Conservation (phyloP, 768 basidiomycete genomes). For the Suillus alpinus region DNA sequence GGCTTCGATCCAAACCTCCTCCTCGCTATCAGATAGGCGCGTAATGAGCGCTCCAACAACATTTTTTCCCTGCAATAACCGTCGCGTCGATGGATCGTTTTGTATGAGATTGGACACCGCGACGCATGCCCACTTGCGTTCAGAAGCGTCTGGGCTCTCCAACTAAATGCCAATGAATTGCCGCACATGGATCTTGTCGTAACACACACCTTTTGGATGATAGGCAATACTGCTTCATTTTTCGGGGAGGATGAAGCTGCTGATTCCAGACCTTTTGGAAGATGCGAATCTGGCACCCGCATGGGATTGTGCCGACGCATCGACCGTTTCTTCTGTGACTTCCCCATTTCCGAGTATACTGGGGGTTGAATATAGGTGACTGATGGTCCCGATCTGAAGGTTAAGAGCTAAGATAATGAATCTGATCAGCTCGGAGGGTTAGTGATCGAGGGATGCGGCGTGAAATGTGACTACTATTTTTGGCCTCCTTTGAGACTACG, state of each 20-base stretch:
- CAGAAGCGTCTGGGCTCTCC: conserved; percentile 69
- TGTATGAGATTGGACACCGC: conserved; percentile 95
- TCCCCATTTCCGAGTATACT: conserved; percentile 64
- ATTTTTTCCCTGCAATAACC: conserved; percentile 88
- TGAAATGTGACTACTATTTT: conserved; percentile 2
- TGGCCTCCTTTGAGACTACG: background rate
- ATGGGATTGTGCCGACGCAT: conserved; percentile 92
- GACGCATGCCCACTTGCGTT: conserved; percentile 95
- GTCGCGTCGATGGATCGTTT: conserved; percentile 89
- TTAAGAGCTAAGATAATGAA: background rate
- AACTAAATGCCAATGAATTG: conserved; percentile 44
- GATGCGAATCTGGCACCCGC: conserved; percentile 89
- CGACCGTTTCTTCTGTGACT: conserved; percentile 83
- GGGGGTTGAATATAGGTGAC: background rate
- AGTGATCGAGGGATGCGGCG: background rate
- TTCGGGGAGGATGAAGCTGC: conserved; percentile 74
- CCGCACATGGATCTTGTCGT: background rate
- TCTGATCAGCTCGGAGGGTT: background rate
- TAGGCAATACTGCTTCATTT: conserved; percentile 77
- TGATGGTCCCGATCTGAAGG: background rate
- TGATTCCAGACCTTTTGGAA: conserved; percentile 77
- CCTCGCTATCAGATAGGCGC: conserved; percentile 84
- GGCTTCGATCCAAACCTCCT: conserved; percentile 90
- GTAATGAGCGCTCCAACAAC: conserved; percentile 84
- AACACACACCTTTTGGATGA: conserved; percentile 77